phyloP scores from a whole-genome alignment of 192 early-diverging fungal genomes.

The Backusella liffmaniae region DNA sequence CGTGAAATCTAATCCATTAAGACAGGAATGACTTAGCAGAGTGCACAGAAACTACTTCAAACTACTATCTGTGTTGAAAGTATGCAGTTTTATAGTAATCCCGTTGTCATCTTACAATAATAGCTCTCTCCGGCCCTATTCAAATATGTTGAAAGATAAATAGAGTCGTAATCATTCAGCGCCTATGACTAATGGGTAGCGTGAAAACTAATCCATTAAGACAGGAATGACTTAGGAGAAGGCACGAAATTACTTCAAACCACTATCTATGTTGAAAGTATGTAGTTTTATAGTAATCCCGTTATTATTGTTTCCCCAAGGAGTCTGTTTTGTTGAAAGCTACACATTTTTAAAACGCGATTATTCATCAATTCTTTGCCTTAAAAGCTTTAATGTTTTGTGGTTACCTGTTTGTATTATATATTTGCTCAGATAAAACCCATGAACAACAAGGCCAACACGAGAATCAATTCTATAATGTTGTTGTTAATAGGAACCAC shows the following conservation, averaged over 20 bases:
- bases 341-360: background rate
- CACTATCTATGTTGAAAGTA: background rate
- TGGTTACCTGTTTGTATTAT: too few species aligned
- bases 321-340: background rate
- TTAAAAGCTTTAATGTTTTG: too few species aligned
- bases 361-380: background rate
- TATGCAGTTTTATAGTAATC: background rate
- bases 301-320: background rate
- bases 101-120: background rate
- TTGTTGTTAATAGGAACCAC: too few species aligned
- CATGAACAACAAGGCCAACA: too few species aligned
- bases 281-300: background rate
- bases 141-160: background rate
- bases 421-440: too few species aligned
- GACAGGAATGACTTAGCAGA: background rate
- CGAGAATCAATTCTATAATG: too few species aligned
- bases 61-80: background rate
- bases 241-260: background rate
- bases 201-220: too few species aligned
- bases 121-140: background rate
- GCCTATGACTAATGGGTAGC: background rate
- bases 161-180: background rate
- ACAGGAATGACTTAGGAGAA: too few species aligned
- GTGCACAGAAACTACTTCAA: background rate
- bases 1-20: background rate